Conservation (phyloP, 768 basidiomycete genomes). For the Boletellus ananiceps region DNA sequence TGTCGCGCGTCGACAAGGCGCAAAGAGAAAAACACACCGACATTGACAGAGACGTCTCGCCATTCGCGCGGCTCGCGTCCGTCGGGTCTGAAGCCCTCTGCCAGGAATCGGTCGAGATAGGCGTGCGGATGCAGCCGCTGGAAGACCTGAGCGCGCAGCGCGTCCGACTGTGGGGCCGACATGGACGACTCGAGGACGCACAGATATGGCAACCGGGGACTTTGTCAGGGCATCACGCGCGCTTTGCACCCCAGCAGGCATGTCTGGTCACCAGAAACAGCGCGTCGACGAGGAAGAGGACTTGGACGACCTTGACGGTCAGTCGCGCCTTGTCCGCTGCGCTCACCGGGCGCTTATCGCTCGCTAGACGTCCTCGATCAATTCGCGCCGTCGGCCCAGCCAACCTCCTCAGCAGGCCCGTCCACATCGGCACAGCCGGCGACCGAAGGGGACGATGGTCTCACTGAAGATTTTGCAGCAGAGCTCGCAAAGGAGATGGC, state of each 20-base stretch:
- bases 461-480: conserved; percentile 33
- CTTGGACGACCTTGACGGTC: conserved; percentile 43
- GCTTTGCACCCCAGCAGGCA: neutral
- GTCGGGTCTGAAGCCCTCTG: conserved; percentile 76
- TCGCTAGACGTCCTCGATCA: conserved; percentile 47
- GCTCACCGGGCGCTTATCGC: conserved; percentile 8
- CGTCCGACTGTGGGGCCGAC: conserved; percentile 18
- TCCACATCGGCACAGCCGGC: conserved; percentile 16
- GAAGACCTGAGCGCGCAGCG: conserved; percentile 48
- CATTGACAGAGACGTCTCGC: conserved; percentile 73
- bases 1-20: no score
- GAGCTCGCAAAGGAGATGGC: conserved; percentile 45
- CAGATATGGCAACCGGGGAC: conserved; percentile 2
- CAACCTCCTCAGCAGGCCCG: conserved; percentile 13
- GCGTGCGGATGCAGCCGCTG: conserved; percentile 84
- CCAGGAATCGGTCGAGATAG: conserved; percentile 84
- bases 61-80: conserved; percentile 67
- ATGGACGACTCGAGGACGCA: conserved; percentile 1
- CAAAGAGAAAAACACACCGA: conserved; percentile 50
- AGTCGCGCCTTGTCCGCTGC: neutral
- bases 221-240: neutral
- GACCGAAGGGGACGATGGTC: conserved; percentile 2
- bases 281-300: conserved; percentile 35
- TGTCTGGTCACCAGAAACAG: conserved; percentile 13
- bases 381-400: conserved; percentile 29